Conservation (phyloP, 1,139 yeast genomes). For the Sugiyamaella novakii region DNA sequence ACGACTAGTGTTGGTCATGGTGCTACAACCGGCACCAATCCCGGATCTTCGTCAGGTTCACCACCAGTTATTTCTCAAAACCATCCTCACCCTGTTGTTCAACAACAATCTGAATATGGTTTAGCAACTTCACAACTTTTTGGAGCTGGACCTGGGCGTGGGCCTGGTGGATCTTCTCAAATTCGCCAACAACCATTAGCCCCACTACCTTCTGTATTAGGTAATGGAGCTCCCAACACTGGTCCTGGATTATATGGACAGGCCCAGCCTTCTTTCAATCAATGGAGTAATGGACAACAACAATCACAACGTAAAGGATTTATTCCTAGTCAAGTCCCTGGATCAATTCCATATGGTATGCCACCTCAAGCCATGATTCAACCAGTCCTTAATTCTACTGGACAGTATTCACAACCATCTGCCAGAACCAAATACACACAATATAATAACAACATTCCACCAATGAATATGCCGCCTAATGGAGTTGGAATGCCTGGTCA, state of each 20-base stretch:
- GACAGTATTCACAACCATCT: conserved; percentile 12
- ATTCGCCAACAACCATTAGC: conserved; percentile 10
- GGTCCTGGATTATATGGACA: background rate
- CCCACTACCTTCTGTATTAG: background rate
- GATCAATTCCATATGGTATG: conserved; percentile 3
- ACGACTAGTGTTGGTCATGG: background rate
- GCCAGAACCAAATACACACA: conserved; percentile 8
- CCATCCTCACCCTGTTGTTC: background rate
- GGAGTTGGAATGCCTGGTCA: conserved; percentile 14
- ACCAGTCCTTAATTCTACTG: conserved; percentile 1
- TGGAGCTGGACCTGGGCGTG: conserved; percentile 8
- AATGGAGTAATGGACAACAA: conserved; percentile 5
- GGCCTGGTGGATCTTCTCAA: conserved; percentile 1
- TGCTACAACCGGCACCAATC: background rate
- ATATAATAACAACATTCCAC: conserved; percentile 3
- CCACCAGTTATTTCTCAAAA: background rate
- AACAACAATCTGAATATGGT: conserved; percentile 17
- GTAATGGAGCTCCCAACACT: too few species aligned
- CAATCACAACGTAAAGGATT: conserved; percentile 11
- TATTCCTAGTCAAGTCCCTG: background rate
- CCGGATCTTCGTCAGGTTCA: background rate
- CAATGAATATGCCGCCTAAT: conserved; percentile 16
- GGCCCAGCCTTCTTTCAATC: background rate
- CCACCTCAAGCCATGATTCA: conserved; percentile 4
- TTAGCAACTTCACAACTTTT: conserved; percentile 21